phyloP scores from a whole-genome alignment of 1,284 basidiomycete species.

The Leccinum insolens region DNA sequence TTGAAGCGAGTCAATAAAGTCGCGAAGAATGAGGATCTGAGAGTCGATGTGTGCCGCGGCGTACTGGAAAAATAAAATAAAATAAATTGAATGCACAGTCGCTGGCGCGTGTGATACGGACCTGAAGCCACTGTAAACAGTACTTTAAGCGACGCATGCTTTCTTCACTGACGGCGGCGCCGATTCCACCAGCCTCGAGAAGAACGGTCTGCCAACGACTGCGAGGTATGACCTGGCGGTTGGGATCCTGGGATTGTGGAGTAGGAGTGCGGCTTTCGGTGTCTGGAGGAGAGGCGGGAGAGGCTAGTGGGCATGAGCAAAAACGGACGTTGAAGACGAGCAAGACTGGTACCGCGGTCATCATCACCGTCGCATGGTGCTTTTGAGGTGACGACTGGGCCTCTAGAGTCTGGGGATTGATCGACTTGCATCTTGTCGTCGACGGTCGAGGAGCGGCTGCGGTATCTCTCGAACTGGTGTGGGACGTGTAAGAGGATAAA shows the following conservation, averaged over 20 bases:
- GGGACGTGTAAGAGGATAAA: neutral
- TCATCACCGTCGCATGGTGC: neutral
- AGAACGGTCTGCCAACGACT: conserved; percentile 85
- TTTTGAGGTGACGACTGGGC: conserved; percentile 2
- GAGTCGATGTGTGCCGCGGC: conserved; percentile 88
- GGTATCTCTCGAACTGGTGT: conserved; percentile 55
- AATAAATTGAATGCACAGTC: neutral
- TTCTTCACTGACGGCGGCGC: conserved; percentile 88
- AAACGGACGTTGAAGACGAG: conserved; percentile 5
- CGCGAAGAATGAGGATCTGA: conserved; percentile 82
- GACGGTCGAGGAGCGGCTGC: conserved; percentile 39
- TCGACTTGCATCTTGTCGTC: conserved; percentile 34
- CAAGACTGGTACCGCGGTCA: conserved; percentile 12
- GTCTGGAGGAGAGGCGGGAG: neutral
- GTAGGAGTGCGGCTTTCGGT: conserved; percentile 22
- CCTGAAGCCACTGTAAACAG: conserved; percentile 89
- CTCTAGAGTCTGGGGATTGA: conserved; percentile 8
- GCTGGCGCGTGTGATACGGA: conserved; percentile 33
- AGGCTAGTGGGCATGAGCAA: conserved; percentile 14
- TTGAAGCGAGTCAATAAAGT: conserved; percentile 77
- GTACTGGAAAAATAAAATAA: conserved; percentile 56
- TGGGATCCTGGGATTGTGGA: conserved; percentile 26
- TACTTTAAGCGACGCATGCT: conserved; percentile 87
- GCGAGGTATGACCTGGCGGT: conserved; percentile 55
- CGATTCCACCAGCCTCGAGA: conserved; percentile 86